Conservation (phyloP, 2,329 filamentous ascomycete genomes). For the Cadophora sp. region DNA sequence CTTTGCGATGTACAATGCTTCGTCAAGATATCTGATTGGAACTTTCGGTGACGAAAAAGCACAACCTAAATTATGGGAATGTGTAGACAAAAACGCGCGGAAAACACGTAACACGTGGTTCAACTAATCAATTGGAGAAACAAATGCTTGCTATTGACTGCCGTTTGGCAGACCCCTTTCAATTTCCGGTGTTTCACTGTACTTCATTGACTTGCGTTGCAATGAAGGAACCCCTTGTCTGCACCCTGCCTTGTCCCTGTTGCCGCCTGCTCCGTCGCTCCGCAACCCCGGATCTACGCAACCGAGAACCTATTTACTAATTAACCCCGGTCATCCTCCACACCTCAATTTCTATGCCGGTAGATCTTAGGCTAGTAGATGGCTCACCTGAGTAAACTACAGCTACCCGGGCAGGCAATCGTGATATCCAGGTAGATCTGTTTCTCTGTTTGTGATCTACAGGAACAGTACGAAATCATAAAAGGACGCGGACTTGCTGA, state of each 20-base stretch:
- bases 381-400: not conserved
- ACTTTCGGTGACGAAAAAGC: no score
- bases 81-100: no score
- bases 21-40: no score
- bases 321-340: not conserved
- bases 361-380: not conserved
- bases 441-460: not conserved
- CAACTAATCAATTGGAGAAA: no score
- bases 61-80: no score
- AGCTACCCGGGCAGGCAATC: not conserved
- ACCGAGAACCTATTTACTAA: not conserved
- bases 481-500: not conserved
- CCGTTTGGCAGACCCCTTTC: no score
- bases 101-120: no score
- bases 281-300: not conserved
- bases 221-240: not conserved
- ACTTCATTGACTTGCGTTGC: not conserved
- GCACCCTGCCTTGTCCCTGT: not conserved
- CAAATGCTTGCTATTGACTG: no score
- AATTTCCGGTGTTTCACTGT: not conserved
- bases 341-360: not conserved
- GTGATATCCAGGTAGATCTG: not conserved
- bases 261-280: constrained; percentile 3
- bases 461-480: not conserved
- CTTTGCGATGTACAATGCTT: no score